phyloP scores from a whole-genome alignment of 148 eudicot species.

The Chenopodium suecicum region DNA sequence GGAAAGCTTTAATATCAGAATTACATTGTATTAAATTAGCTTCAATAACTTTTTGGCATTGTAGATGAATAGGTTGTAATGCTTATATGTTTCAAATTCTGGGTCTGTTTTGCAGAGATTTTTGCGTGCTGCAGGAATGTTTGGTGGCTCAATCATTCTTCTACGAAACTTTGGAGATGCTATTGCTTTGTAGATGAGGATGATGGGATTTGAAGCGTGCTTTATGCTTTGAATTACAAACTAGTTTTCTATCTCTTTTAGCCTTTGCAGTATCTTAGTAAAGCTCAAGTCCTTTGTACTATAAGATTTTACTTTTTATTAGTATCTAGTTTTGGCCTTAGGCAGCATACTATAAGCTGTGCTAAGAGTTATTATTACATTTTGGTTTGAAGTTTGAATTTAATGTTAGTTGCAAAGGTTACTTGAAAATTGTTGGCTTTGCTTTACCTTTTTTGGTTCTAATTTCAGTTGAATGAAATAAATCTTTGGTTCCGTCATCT shows the following conservation, averaged over 20 bases:
- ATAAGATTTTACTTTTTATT: neutral
- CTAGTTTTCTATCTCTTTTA: neutral
- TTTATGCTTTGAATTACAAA: neutral
- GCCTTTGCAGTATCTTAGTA: neutral
- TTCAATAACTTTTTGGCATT: neutral
- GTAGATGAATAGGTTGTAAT: neutral
- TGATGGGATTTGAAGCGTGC: neutral
- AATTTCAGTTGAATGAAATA: neutral
- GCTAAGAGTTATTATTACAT: neutral
- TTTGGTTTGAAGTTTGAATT: neutral
- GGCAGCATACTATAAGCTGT: neutral
- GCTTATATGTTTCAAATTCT: neutral
- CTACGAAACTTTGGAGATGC: slow-evolving; percentile 42
- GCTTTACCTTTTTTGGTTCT: neutral
- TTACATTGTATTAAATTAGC: neutral
- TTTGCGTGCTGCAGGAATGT: slow-evolving; percentile 48
- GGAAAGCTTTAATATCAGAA: neutral
- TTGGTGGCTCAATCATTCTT: slow-evolving; percentile 42
- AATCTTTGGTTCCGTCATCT: neutral
- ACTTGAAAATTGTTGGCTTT: neutral
- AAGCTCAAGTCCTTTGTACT: neutral
- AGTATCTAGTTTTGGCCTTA: neutral
- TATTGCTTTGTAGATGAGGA: slow-evolving; percentile 34
- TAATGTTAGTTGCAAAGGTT: neutral
- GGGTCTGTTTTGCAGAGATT: slow-evolving; percentile 37